Evolutionary conservation across 2,329 filamentous ascomycete genomes (phyloP).

Genomic region (Cordyceps pruinosa): DNA sequence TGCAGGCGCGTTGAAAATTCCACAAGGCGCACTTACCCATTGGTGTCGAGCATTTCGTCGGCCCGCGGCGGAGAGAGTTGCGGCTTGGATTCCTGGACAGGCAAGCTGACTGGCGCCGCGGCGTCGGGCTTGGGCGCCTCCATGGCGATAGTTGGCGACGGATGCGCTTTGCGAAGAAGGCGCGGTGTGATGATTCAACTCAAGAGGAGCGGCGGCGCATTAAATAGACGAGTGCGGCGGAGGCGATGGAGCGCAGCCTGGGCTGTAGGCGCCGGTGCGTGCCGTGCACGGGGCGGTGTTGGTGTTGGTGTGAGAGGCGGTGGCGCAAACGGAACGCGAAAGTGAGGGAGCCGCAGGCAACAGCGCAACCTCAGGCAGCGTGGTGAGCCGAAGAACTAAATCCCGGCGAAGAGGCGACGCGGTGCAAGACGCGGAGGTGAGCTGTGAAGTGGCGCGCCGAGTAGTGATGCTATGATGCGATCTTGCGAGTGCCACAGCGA

Average conservation of each 20-base stretch:
- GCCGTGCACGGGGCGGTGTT: background rate
- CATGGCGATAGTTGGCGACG: conserved; percentile 45
- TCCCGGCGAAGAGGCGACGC: background rate
- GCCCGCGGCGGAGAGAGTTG: conserved; percentile 13
- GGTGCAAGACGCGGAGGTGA: background rate
- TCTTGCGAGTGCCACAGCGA: background rate
- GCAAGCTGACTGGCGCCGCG: conserved; percentile 30
- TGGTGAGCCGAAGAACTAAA: background rate
- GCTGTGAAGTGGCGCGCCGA: background rate
- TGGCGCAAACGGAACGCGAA: conserved; percentile 9
- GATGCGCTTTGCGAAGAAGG: conserved; percentile 30
- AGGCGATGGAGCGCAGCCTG: background rate
- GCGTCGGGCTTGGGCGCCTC: conserved; percentile 40
- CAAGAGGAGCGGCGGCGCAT: conserved; percentile 30
- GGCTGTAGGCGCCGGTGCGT: background rate
- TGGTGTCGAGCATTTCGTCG: conserved; percentile 18
- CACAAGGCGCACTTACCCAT: conserved; percentile 17
- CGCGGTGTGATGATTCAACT: conserved; percentile 23
- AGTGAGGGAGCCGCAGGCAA: conserved; percentile 6
- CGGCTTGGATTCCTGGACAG: conserved; percentile 34
- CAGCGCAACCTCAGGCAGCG: background rate
- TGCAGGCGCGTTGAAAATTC: background rate
- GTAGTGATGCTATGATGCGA: background rate
- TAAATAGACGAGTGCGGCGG: conserved; percentile 19
- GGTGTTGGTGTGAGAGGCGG: background rate